These are phyloP conservation scores for Metarhizium anisopliae DNA, from an alignment of 2,329 filamentous ascomycete genomes.

Conservation along the genomic window DNA sequence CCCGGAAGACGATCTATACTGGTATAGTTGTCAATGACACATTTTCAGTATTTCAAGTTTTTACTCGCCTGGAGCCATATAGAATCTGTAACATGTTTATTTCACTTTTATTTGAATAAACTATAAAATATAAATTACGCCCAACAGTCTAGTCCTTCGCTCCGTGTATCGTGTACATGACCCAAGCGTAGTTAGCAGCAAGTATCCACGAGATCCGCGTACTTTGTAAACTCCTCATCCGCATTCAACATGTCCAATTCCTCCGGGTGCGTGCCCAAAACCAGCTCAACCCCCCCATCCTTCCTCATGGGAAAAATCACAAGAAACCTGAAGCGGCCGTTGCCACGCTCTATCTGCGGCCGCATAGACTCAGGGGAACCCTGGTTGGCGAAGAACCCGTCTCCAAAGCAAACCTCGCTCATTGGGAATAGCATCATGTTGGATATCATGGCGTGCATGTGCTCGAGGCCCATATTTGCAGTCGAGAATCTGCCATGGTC, in stretches of 20 bases:
- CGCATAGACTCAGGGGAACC: constrained; percentile 19
- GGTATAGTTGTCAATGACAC: too few relatives aligned
- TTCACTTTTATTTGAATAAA: too few relatives aligned
- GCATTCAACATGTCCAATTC: constrained; percentile 17
- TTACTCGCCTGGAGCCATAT: too few relatives aligned
- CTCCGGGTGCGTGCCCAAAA: constrained; percentile 18
- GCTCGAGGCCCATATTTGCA: constrained; percentile 17
- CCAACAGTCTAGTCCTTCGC: too few relatives aligned
- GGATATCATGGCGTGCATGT: constrained; percentile 19
- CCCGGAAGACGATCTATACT: too few relatives aligned
- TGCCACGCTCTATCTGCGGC: constrained; percentile 17
- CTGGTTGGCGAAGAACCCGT: constrained; percentile 15
- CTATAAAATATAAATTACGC: too few relatives aligned
- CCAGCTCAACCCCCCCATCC: constrained; percentile 20
- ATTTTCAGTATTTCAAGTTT: too few relatives aligned
- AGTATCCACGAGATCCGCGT: constrained; percentile 7
- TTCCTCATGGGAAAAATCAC: constrained; percentile 19
- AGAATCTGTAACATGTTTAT: too few relatives aligned
- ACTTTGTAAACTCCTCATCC: constrained; percentile 18
- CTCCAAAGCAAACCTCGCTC: constrained; percentile 19
- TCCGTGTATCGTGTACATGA: not conserved
- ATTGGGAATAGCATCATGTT: constrained; percentile 21
- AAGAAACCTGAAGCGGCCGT: constrained; percentile 15
- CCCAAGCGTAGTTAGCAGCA: not conserved
- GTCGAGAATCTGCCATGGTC: constrained; percentile 16